These are phyloP conservation scores for Phytopythium helicoides DNA, from an alignment of 352 stramenopile species.

Conservation along the genomic window DNA sequence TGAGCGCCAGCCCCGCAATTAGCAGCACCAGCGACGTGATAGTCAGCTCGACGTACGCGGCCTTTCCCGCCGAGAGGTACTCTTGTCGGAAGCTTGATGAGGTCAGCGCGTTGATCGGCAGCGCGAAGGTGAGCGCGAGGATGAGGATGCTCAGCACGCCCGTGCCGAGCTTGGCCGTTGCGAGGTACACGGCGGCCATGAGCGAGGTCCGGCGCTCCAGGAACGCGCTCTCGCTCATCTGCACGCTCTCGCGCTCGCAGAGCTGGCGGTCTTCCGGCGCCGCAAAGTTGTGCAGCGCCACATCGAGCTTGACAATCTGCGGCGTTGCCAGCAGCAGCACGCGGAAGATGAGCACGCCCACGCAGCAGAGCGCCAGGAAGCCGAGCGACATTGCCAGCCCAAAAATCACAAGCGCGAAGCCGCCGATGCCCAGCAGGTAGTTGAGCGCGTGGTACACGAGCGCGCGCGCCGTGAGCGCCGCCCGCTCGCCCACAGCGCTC, in stretches of 20 bases:
- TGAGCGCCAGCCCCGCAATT: conserved; percentile 33
- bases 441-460: conserved; percentile 64
- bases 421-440: conserved; percentile 37
- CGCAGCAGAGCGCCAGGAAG: conserved; percentile 61
- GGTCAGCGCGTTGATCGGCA: conserved; percentile 37
- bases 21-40: conserved; percentile 21
- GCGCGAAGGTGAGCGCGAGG: conserved; percentile 34
- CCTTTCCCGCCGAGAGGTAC: conserved; percentile 24
- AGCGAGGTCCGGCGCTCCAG: conserved; percentile 26
- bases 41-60: conserved; percentile 20
- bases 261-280: conserved; percentile 31
- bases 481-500: neutral
- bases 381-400: conserved; percentile 44
- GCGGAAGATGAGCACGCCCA: conserved; percentile 66
- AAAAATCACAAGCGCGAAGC: conserved; percentile 52
- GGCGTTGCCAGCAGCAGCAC: conserved; percentile 53
- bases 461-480: conserved; percentile 8
- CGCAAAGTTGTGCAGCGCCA: conserved; percentile 64
- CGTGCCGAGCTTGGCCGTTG: conserved; percentile 36
- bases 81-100: conserved; percentile 25
- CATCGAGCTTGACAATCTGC: conserved; percentile 47
- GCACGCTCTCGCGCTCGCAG: conserved; percentile 24
- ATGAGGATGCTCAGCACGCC: conserved; percentile 32
- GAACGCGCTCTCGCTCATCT: conserved; percentile 21
- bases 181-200: conserved; percentile 41